Evolutionary conservation across 768 basidiomycete genomes (phyloP).

Genomic region (Tulasnella sp.): DNA sequence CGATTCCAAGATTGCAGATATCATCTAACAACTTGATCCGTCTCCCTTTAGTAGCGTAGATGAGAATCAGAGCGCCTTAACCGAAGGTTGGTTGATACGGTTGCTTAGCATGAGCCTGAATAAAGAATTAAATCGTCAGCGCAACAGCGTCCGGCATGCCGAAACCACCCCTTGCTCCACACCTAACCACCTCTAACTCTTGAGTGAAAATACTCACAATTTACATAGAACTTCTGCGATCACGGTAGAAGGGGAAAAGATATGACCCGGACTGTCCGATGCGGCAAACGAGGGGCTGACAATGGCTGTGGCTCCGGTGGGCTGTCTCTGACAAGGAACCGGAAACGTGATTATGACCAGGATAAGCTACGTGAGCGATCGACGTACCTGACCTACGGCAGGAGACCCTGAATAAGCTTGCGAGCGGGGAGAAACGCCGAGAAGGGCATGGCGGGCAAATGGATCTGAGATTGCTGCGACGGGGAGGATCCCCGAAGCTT

Average conservation of each 20-base stretch:
- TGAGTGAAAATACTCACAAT: too few relatives aligned
- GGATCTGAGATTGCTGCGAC: not conserved
- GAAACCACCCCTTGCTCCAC: not conserved
- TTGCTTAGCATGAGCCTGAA: constrained; percentile 11
- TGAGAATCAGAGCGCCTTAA: not conserved
- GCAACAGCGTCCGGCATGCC: not conserved
- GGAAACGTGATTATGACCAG: not conserved
- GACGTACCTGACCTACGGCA: not conserved
- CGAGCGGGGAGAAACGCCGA: not conserved
- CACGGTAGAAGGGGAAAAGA: not conserved
- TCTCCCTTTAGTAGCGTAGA: not conserved
- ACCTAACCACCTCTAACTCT: constrained; percentile 9
- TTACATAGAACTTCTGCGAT: too few relatives aligned
- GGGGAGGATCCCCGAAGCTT: not conserved
- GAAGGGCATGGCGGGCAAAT: not conserved
- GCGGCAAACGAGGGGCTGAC: not conserved
- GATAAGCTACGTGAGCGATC: not conserved
- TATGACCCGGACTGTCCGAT: not conserved
- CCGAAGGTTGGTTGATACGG: not conserved
- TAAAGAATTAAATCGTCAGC: not conserved
- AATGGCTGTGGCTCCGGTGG: not conserved
- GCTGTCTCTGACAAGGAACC: not conserved
- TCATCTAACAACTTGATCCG: constrained; percentile 13
- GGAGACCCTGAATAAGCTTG: not conserved
- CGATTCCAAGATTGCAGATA: not conserved